Conservation (phyloP, 2,329 filamentous ascomycete genomes). For the Talaromyces sp. region DNA sequence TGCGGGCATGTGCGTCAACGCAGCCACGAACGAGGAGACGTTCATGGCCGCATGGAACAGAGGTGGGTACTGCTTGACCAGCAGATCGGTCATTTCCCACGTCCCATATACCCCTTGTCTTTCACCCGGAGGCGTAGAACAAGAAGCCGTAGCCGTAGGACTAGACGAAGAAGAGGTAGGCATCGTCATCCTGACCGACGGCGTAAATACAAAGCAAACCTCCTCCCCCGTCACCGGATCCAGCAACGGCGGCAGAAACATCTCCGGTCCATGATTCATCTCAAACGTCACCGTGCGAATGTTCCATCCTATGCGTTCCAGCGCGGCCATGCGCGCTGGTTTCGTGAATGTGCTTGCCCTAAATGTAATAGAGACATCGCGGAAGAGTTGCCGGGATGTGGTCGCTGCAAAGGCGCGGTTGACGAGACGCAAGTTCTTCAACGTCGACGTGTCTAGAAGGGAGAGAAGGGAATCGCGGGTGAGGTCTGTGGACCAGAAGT, state of each 20-base stretch:
- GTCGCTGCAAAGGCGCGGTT: conserved; percentile 34
- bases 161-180: conserved; percentile 31
- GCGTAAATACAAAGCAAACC: conserved; percentile 76
- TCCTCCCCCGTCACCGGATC: conserved; percentile 73
- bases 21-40: conserved; percentile 75
- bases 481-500: conserved; percentile 36
- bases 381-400: conserved; percentile 39
- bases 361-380: conserved; percentile 45
- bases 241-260: conserved; percentile 78
- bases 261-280: conserved; percentile 71
- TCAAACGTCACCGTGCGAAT: conserved; percentile 74
- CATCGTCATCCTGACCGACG: conserved; percentile 42
- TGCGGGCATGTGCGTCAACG: conserved; percentile 64
- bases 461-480: conserved; percentile 33
- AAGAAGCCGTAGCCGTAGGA: conserved; percentile 37
- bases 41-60: conserved; percentile 88
- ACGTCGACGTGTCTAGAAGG: conserved; percentile 31
- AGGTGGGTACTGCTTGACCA: conserved; percentile 82
- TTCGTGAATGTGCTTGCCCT: conserved; percentile 69
- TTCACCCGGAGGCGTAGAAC: conserved; percentile 47
- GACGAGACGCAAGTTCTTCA: conserved; percentile 34
- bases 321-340: conserved; percentile 66
- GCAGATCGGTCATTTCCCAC: conserved; percentile 71
- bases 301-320: conserved; percentile 73
- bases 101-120: conserved; percentile 69